These are phyloP conservation scores for Termitomyces sp. DNA, from an alignment of 768 basidiomycete species.

Conservation along the genomic window DNA sequence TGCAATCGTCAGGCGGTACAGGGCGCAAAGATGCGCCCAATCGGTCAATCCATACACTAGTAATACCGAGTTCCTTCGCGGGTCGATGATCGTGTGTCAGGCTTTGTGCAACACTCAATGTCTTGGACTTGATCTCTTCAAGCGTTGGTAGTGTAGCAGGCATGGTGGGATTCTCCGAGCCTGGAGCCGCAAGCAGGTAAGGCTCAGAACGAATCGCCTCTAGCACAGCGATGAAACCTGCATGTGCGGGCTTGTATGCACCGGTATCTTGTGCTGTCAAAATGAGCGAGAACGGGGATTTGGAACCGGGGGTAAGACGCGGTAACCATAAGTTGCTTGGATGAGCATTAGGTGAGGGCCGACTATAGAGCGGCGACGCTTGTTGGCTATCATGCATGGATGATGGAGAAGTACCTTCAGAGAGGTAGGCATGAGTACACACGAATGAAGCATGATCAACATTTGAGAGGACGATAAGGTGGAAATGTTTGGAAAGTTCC, in stretches of 20 bases:
- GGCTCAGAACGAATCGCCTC: conserved; percentile 36
- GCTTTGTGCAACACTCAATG: conserved; percentile 66
- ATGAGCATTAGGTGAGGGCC: conserved; percentile 25
- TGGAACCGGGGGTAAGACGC: conserved; percentile 30
- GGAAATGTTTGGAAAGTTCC: conserved; percentile 54
- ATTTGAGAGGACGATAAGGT: conserved; percentile 71
- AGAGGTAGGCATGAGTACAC: conserved; percentile 51
- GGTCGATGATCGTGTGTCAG: conserved; percentile 62
- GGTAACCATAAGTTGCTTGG: conserved; percentile 37
- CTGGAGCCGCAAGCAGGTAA: conserved; percentile 23
- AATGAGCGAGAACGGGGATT: conserved; percentile 59
- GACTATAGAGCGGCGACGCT: conserved; percentile 21
- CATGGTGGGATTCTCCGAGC: conserved; percentile 11
- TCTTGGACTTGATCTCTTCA: conserved; percentile 35
- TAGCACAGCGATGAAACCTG: conserved; percentile 47
- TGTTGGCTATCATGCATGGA: background rate
- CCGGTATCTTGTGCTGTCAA: conserved; percentile 69
- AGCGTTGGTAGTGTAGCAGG: conserved; percentile 12
- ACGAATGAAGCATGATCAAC: conserved; percentile 63
- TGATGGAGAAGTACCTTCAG: conserved; percentile 26
- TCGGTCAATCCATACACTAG: conserved; percentile 64
- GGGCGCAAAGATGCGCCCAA: conserved; percentile 40
- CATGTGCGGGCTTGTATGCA: conserved; percentile 65
- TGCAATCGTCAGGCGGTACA: conserved; percentile 15
- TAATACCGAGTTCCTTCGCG: conserved; percentile 48